Base-by-base conservation (phyloP, 257 asterid genomes). In the Nicotiana sylvestris region DNA sequence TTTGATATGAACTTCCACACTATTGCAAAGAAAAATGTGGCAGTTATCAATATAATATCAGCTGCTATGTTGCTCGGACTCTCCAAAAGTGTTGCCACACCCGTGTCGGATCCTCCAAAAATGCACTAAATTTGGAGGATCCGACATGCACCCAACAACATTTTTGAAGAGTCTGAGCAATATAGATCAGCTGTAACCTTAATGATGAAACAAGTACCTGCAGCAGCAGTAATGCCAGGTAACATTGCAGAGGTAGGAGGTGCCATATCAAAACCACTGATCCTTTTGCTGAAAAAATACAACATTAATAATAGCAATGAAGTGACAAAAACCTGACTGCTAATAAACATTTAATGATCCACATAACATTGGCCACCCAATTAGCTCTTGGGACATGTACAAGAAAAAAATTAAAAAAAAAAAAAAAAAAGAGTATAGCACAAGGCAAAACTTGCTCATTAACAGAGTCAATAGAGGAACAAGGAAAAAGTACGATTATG, bases 211-310 rank as follows among this genome's bases (percentile, higher is more conserved):
- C 67, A 78, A 61, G 86, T 91, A 94, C 97, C 98, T 91, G 93
- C 43, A 83, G 87, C 87, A 70, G 92, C 85, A 27, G 89, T 84
- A 70, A 90, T 81, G 85, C 89, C 90, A 78, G 97, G 88, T 83
- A 92, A 89, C 91, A 95, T 81, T 70, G 95, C 88, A 87, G 85
- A 37, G 83, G 90, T 85, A 81, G 97, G 93, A 85, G 99, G 99
- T 82, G 97, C 97, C 99, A 95, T 92, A 95, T 95, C 99, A 91
- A 95, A 95, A 84, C 99, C 99, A 84, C 99, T 95, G 84, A 86
- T 87, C 93, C 98, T 92, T 92, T 93, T 93, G 92, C 98, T 92
- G 98, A 86, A 87, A 90, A 85, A 86, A 77, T 77, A 16, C 66
- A 87, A 16, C 84, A 82, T 90, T 84, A 85, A 78, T 65, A 67